Percentiles rank a stretch among this genome's conserved stretches.
phyloP scores from a whole-genome alignment of 1,284 basidiomycete species.

The Porodaedalea pini region DNA sequence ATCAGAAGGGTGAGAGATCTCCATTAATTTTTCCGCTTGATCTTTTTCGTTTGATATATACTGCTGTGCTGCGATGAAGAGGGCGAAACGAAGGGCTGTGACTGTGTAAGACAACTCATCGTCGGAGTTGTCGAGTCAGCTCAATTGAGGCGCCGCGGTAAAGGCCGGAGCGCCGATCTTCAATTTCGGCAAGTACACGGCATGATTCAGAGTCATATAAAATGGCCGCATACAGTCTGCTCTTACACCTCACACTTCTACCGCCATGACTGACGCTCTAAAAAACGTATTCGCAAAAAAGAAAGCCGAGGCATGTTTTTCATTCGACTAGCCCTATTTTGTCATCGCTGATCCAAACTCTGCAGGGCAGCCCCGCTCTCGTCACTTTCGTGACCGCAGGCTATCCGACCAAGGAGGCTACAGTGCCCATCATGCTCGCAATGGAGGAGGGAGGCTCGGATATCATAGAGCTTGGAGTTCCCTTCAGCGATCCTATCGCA shows the following conservation, averaged over 20 bases:
- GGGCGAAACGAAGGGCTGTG: not conserved
- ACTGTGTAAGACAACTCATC: not conserved
- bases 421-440: slow-evolving; percentile 84
- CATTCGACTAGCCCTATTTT: not conserved
- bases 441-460: slow-evolving; percentile 93
- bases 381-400: slow-evolving; percentile 93
- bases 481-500: slow-evolving; percentile 95
- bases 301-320: slow-evolving; percentile 53
- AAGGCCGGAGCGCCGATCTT: not conserved
- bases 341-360: slow-evolving; percentile 4
- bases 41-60: not conserved
- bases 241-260: slow-evolving; percentile 9
- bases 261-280: slow-evolving; percentile 67
- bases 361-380: slow-evolving; percentile 67
- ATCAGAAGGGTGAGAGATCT: slow-evolving; percentile 38
- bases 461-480: slow-evolving; percentile 94
- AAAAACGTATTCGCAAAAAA: slow-evolving; percentile 72
- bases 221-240: slow-evolving; percentile 16
- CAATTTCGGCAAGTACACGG: not conserved
- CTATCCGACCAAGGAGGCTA: slow-evolving; percentile 75
- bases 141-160: not conserved
- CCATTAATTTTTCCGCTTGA: not conserved
- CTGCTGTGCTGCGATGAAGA: not conserved
- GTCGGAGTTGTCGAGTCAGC: not conserved
- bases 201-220: slow-evolving; percentile 16